phyloP scores from a whole-genome alignment of 768 basidiomycete genomes.

The Pulveroboletus frians region DNA sequence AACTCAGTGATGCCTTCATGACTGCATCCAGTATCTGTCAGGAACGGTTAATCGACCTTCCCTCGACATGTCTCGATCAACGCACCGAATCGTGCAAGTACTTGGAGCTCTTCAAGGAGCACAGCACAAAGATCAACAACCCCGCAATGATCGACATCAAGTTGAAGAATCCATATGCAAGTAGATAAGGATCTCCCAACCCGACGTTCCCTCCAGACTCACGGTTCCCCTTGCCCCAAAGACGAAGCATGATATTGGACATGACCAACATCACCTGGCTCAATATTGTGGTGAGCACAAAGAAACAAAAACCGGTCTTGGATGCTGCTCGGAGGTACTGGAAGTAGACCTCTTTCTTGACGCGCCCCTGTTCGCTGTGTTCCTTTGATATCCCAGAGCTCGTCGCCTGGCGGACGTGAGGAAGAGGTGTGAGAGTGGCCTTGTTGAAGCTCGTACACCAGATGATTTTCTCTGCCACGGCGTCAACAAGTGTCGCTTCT shows the following conservation, averaged over 20 bases:
- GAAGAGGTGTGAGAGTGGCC: constrained; percentile 44
- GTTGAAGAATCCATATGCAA: constrained; percentile 66
- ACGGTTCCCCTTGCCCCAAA: constrained; percentile 79
- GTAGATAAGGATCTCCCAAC: constrained; percentile 49
- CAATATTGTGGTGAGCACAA: constrained; percentile 48
- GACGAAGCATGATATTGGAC: constrained; percentile 62
- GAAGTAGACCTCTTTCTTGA: constrained; percentile 70
- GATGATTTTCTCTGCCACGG: constrained; percentile 51
- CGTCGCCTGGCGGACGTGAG: constrained; percentile 35
- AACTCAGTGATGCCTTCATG: constrained; percentile 77
- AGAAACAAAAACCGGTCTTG: constrained; percentile 61
- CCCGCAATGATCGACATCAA: constrained; percentile 50
- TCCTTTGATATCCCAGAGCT: constrained; percentile 56
- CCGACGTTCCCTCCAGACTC: constrained; percentile 52
- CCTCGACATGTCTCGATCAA: neutral
- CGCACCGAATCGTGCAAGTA: constrained; percentile 72
- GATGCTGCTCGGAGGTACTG: constrained; percentile 80
- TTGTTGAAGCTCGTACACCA: constrained; percentile 55
- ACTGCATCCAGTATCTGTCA: constrained; percentile 74
- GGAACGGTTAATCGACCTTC: neutral
- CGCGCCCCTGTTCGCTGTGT: constrained; percentile 74
- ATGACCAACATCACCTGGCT: constrained; percentile 59
- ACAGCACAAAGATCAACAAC: constrained; percentile 71
- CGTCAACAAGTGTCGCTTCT: constrained; percentile 19
- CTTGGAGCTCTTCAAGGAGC: constrained; percentile 67